Evolutionary conservation across 2,329 filamentous ascomycete genomes (phyloP), one percentile per base, ranked within the genome.

Genomic region (Rhynchosporium secalis): DNA sequence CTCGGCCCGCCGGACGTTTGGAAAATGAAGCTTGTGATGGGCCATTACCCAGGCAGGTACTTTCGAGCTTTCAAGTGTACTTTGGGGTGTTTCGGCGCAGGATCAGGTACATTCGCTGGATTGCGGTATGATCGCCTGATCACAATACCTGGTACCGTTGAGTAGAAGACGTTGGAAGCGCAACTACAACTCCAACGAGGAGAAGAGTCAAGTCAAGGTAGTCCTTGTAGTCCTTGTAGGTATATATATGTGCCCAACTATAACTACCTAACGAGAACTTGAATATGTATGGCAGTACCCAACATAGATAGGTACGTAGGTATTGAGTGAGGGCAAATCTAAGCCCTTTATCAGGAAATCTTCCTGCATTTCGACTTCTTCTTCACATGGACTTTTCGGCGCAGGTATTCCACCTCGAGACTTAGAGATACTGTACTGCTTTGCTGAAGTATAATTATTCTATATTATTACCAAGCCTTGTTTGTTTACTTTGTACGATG

Each of bases 201-300:
- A 40, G 49, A 54, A 54, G 20, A 33, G 40, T 54, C 29, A 41
- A 31, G 40, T 54, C 29, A 41, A 54, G 36, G 33, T 54, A 54
- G 51, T 41, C 36, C 1, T 41, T 12, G 40, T 40, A 20, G 51
- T 3, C 38, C 20, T 20, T 20, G 20, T 20, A 20, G 20, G 20
- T 29, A 41, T 41, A 41, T 29, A 41, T 41, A 41, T 54, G 33
- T 54, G 51, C 36, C 20, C 51, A 41, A 54, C 10, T 54, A 54
- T 54, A 20, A 20, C 36, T 41, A 28, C 20, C 20, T 20, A 20
- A 20, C 51, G 38, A 41, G 51, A 54, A 41, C 51, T 54, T 41
- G 36, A 20, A 20, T 20, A 26, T 40, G 36, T 38, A 31, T 33
- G 12, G 49, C 51, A 54, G 10, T 33, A 38, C 33, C 20, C 20